Conservation (phyloP, 768 basidiomycete species). For the Crassisporium funariophilum region DNA sequence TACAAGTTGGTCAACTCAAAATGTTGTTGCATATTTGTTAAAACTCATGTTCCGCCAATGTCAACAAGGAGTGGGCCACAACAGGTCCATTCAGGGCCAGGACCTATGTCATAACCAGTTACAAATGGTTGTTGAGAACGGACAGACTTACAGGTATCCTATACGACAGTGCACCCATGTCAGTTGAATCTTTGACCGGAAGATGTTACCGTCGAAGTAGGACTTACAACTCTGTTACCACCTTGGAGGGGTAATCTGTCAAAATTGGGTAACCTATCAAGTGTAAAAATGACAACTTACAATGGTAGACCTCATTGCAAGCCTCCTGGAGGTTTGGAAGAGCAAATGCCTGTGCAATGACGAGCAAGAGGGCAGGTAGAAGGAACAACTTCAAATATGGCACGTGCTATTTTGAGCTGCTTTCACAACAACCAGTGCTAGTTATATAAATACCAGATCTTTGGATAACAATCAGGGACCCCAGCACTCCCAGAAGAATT, state of each 20-base stretch:
- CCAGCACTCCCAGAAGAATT: too few species aligned
- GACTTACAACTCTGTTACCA: constrained; percentile 6
- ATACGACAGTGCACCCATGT: too few species aligned
- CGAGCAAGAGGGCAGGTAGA: constrained; percentile 1
- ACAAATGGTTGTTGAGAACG: too few species aligned
- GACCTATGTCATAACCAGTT: too few species aligned
- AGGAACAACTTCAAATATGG: constrained; percentile 7
- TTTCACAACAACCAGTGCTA: not conserved
- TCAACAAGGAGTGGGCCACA: constrained; percentile 9
- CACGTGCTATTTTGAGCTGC: not conserved
- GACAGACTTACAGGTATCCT: not conserved
- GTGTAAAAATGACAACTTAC: constrained; percentile 10
- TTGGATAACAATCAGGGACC: too few species aligned
- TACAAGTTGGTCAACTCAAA: not conserved
- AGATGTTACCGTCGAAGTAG: too few species aligned
- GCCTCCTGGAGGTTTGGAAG: constrained; percentile 3
- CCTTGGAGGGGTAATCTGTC: not conserved
- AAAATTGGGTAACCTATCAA: not conserved
- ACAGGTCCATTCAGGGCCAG: constrained; percentile 8
- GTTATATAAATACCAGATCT: not conserved
- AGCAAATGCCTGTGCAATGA: constrained; percentile 4
- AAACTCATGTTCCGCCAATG: constrained; percentile 11
- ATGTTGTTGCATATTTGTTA: too few species aligned
- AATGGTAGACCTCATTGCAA: constrained; percentile 5
- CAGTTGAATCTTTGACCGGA: too few species aligned